These are phyloP conservation scores for Pulveroboletus sp. DNA, from an alignment of 768 basidiomycete species.

Conservation along the genomic window DNA sequence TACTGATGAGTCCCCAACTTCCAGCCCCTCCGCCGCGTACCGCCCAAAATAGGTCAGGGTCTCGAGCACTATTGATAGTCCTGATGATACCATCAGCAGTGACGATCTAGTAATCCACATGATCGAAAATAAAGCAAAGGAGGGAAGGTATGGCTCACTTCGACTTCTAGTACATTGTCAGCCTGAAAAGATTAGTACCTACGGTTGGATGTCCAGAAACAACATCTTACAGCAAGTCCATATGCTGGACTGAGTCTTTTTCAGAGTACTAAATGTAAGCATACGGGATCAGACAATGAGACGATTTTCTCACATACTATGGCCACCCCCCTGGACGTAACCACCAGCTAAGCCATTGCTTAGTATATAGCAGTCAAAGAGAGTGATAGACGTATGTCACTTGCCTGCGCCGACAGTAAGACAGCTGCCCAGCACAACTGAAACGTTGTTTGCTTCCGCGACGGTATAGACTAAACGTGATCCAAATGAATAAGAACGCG, in stretches of 20 bases:
- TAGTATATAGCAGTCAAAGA: neutral
- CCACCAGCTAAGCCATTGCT: conserved; percentile 30
- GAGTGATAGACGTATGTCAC: neutral
- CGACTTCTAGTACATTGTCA: conserved; percentile 45
- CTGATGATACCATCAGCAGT: conserved; percentile 38
- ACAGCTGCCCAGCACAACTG: conserved; percentile 15
- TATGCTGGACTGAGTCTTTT: conserved; percentile 18
- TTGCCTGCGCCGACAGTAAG: conserved; percentile 17
- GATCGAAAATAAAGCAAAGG: neutral
- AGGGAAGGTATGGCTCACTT: conserved; percentile 3
- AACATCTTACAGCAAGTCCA: neutral
- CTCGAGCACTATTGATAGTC: conserved; percentile 36
- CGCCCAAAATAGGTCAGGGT: conserved; percentile 53
- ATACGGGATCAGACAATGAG: neutral
- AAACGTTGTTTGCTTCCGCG: conserved; percentile 9
- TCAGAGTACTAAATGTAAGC: neutral
- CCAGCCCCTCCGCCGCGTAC: conserved; percentile 51
- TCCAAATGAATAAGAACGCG: neutral
- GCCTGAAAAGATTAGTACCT: conserved; percentile 23
- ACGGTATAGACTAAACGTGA: conserved; percentile 7
- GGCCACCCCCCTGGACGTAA: conserved; percentile 48
- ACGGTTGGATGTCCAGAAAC: neutral
- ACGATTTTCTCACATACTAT: conserved; percentile 28
- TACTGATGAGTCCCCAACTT: conserved; percentile 44
- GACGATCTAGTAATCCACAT: conserved; percentile 28